A percentile compares a stretch with the other conserved stretches of the same genome.
These are phyloP conservation scores for Exophiala dermatitidis DNA, from an alignment of 2,329 filamentous ascomycete genomes.

Conservation along the genomic window DNA sequence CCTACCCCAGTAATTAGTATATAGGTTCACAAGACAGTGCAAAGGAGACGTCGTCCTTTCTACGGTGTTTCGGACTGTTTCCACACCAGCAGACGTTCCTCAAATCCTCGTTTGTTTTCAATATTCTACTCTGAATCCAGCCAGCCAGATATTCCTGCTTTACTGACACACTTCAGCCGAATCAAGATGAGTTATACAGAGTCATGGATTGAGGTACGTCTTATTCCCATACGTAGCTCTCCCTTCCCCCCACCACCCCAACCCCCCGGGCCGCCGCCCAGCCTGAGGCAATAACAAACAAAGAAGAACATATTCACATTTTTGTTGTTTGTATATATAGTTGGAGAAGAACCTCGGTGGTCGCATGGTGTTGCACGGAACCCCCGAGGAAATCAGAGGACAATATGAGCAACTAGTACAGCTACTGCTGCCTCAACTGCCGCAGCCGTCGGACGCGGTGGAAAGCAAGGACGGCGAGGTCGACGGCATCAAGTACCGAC, in stretches of 20 bases:
- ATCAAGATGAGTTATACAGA: constrained; percentile 20
- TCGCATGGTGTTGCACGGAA: constrained; percentile 18
- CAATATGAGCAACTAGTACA: constrained; percentile 19
- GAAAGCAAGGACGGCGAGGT: constrained; percentile 22
- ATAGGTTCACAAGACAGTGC: too few species aligned
- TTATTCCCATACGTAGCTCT: background rate
- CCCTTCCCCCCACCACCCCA: background rate
- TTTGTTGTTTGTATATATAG: background rate
- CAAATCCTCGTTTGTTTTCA: too few species aligned
- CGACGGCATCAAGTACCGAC: constrained; percentile 22
- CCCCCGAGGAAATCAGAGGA: constrained; percentile 18
- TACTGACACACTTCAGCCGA: background rate
- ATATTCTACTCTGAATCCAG: too few species aligned
- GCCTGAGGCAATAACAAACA: too few species aligned
- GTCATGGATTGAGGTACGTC: constrained; percentile 23
- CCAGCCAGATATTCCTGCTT: too few species aligned
- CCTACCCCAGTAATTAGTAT: too few species aligned
- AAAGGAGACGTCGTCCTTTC: too few species aligned
- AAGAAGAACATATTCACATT: too few species aligned
- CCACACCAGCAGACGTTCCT: too few species aligned
- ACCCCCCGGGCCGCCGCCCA: too few species aligned
- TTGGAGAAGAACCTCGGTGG: constrained; percentile 23
- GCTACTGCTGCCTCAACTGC: constrained; percentile 17
- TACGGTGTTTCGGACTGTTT: too few species aligned
- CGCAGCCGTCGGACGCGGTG: constrained; percentile 21